Base-by-base conservation (phyloP, 345 rosid genomes). In the Cochlearia excelsa region DNA sequence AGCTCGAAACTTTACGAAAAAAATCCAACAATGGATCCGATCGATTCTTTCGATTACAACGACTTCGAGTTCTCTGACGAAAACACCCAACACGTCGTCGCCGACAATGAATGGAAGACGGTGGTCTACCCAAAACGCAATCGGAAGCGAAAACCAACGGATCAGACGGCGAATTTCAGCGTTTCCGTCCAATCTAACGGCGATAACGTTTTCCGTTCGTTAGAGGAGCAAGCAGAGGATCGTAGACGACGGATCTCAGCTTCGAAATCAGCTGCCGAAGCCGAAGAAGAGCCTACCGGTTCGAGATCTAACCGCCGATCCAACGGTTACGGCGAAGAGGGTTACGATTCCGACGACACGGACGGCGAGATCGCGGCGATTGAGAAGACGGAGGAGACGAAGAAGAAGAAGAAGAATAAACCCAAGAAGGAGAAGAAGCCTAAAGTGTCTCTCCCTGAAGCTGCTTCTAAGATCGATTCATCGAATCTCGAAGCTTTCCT, bases 51-150 rank as follows among this genome's bases (percentile, higher is more conserved):
- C 43, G 75, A 72, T 39, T 68, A 49, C 74, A 55, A 71, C 45
- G 74, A 58, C 74, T 48, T 68, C 54, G 80, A 74, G 40, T 57
- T 61, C 61, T 27, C 66, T 34, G 72, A 70, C 71, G 47, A 58
- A 63, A 46, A 46, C 61, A 6, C 39, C 63, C 66, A 66, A 16
- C 23, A 16, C 23, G 23, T 16, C 23, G 23, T 16, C 57, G 35
- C 9, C 65, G 90, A 87, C 71, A 82, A 87, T 48, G 90, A 90
- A 28, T 87, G 95, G 90, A 78, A 82, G 48, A 82, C 82, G 69
- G 95, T 87, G 7, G 77, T 79, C 39, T 84, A 87, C 76, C 54
- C 75, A 5, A 87, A 87, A 74, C 82, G 83, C 28, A 80, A 82
- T 28, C 72, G 80, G 39, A 82, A 74, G 71, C 73, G 64, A 43